Percentiles rank a stretch among this genome's conserved stretches.
Evolutionary conservation across 148 eudicot genomes (phyloP).

Genomic region (Polygonum aviculare): DNA sequence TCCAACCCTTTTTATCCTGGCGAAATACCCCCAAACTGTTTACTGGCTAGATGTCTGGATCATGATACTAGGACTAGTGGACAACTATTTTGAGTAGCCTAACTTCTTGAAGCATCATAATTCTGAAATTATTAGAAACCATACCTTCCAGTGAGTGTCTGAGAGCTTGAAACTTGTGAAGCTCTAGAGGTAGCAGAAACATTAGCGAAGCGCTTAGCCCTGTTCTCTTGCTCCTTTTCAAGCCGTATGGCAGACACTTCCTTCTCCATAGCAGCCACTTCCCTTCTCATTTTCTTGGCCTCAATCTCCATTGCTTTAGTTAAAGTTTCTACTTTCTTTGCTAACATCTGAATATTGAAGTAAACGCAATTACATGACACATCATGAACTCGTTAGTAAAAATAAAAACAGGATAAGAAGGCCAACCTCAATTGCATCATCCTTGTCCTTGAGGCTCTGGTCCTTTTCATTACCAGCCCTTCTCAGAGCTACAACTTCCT

Average conservation of each 20-base stretch:
- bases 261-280: slow-evolving; percentile 99
- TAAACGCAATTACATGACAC: slow-evolving; percentile 19
- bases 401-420: slow-evolving; percentile 4
- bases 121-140: slow-evolving; percentile 9
- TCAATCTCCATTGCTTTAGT: slow-evolving; percentile 99
- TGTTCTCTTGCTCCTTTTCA: slow-evolving; percentile 89
- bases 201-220: slow-evolving; percentile 61
- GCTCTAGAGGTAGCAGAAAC: slow-evolving; percentile 32
- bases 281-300: slow-evolving; percentile 99
- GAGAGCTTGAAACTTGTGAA: slow-evolving; percentile 55
- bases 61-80: background rate
- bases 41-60: background rate
- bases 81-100: background rate
- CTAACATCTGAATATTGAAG: slow-evolving; percentile 72
- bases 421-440: slow-evolving; percentile 89
- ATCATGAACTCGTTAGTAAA: background rate
- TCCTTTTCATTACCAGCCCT: slow-evolving; percentile 90
- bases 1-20: background rate
- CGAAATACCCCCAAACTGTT: background rate
- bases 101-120: background rate
- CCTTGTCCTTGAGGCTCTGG: slow-evolving; percentile 97
- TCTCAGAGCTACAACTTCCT: slow-evolving; percentile 84
- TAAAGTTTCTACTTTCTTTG: slow-evolving; percentile 94
- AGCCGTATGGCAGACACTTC: slow-evolving; percentile 95
- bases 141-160: slow-evolving; percentile 79